phyloP scores from a whole-genome alignment of 2,329 filamentous ascomycete genomes.

The Dothideomycetes sp. region DNA sequence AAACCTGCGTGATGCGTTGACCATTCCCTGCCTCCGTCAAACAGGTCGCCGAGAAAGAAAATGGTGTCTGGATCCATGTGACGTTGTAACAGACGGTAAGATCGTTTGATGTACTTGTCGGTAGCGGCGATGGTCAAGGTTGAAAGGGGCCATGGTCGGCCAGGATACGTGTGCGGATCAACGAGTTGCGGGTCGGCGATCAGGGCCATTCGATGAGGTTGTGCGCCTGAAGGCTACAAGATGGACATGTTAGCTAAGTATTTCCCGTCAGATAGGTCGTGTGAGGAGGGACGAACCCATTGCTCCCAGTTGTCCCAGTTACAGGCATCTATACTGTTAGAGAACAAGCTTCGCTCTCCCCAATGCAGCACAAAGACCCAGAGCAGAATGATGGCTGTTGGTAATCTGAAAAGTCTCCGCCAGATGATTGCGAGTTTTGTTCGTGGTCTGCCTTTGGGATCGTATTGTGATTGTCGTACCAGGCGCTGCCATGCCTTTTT shows the following conservation, averaged over 20 bases:
- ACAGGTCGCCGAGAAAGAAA: constrained; percentile 87
- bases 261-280: neutral
- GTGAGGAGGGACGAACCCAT: constrained; percentile 55
- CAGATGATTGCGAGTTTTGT: constrained; percentile 3
- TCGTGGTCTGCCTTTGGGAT: constrained; percentile 10
- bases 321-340: constrained; percentile 60
- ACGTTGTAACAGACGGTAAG: constrained; percentile 69
- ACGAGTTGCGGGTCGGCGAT: constrained; percentile 87
- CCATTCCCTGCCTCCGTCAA: constrained; percentile 96
- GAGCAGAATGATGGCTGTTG: constrained; percentile 46
- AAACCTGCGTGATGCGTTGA: constrained; percentile 42
- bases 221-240: constrained; percentile 61
- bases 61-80: constrained; percentile 75
- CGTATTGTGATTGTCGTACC: constrained; percentile 6
- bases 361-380: constrained; percentile 75
- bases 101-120: constrained; percentile 80
- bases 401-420: constrained; percentile 7
- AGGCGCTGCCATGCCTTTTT: constrained; percentile 7
- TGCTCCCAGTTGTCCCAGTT: constrained; percentile 82
- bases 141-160: constrained; percentile 65
- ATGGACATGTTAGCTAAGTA: constrained; percentile 17
- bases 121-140: constrained; percentile 62
- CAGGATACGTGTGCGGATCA: constrained; percentile 90
- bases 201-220: constrained; percentile 74
- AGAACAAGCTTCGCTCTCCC: constrained; percentile 75